Percentiles rank a stretch among this genome's conserved stretches.
Evolutionary conservation across 2,329 filamentous ascomycete species (phyloP).

Genomic region (Cordyceps tenuipes): DNA sequence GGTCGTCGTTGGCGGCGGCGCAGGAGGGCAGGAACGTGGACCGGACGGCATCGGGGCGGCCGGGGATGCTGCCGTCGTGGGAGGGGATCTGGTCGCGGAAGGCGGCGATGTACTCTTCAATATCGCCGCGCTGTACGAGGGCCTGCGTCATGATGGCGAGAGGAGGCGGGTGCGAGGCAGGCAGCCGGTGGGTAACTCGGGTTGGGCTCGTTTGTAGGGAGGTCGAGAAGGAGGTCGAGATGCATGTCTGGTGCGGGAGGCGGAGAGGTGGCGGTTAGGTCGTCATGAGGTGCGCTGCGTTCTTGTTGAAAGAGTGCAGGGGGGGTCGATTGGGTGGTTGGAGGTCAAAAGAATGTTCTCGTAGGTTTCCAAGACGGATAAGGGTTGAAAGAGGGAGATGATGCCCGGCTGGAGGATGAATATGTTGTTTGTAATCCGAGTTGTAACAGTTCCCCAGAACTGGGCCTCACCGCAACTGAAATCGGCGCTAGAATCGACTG

Average conservation of each 20-base stretch:
- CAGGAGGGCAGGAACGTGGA: background rate
- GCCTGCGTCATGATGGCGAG: background rate
- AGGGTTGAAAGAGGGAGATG: background rate
- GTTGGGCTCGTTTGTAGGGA: background rate
- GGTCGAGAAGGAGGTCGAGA: background rate
- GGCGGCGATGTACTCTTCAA: constrained; percentile 1
- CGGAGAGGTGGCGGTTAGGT: background rate
- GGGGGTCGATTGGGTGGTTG: background rate
- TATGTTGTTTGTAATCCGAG: no score
- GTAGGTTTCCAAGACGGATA: background rate
- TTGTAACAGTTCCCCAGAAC: no score
- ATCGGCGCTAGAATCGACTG: background rate
- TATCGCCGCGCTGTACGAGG: constrained; percentile 1
- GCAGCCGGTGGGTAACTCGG: background rate
- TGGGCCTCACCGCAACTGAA: background rate
- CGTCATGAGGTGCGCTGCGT: background rate
- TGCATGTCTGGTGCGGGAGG: background rate
- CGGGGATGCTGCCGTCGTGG: background rate
- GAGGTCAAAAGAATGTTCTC: background rate
- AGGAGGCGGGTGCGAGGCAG: background rate
- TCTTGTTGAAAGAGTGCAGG: background rate
- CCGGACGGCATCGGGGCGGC: background rate
- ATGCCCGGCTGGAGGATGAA: background rate
- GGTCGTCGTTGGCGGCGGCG: background rate
- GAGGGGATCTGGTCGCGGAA: constrained; percentile 3